Evolutionary conservation across 192 early-diverging fungal genomes (phyloP), one percentile per base, ranked within the genome.

Genomic region (Diversispora eburnea): DNA sequence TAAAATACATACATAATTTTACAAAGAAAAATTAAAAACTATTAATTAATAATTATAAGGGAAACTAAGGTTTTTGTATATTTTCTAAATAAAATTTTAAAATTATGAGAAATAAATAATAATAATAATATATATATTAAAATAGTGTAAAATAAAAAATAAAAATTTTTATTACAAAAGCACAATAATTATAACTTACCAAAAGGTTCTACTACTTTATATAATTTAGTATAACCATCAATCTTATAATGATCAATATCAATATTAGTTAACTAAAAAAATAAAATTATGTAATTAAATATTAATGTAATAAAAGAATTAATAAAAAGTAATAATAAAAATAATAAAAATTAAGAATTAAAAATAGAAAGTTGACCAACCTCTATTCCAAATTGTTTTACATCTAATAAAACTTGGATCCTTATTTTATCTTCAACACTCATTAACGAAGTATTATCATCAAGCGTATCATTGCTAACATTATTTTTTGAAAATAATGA

Each of bases 391-490:
- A 84, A 84, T 47, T 76, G 76, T 17, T 60, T 61, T 9, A 86
- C 85, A 76, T 88, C 87, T 41, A 88, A 75, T 41, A 78, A 73
- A 33, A 80, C 75, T 56, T 88, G 87, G 17, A 88, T 45, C 6
- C 84, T 77, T 71, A 87, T 83, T 49, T 88, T 88, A 68, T 88
- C 87, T 39, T 82, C 81, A 41, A 84, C 84, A 20, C 82, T 78
- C 79, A 88, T 76, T 15, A 64, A 61, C n/a, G 76, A 25, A 33
- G 54, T 68, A 57, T 57, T 25, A 19, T 80, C 79, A 12, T 56
- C 33, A 1, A 42, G 25, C 25, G 25, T 15, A 13, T 22, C 55
- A 3, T 43, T 43, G 9, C 42, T 41, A 8, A 9, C n/a, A 2
- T 8, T 19, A 41, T 54, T 42, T 33, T 13, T 22, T 39, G 67